Percentiles rank a stretch among this genome's conserved stretches.
phyloP scores from a whole-genome alignment of 345 rosid genomes.

The Gossypium arboreum region DNA sequence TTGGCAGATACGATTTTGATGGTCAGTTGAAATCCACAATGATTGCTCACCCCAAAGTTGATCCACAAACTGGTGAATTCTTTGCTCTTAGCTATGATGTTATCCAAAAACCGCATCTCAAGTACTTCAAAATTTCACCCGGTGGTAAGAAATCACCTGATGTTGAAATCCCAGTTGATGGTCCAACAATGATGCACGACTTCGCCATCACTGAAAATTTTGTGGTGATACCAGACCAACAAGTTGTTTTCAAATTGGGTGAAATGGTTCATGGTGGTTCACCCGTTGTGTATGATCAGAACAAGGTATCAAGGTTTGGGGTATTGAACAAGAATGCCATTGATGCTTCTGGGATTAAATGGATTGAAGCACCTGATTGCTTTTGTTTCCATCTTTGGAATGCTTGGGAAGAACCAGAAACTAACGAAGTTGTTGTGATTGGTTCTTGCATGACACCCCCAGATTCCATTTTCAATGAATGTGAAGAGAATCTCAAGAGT shows the following conservation, averaged over 20 bases:
- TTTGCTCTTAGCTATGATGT: conserved; percentile 84
- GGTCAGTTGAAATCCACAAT: conserved; percentile 60
- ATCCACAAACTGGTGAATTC: conserved; percentile 62
- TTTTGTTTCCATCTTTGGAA: conserved; percentile 96
- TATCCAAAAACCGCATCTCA: conserved; percentile 65
- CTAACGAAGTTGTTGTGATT: conserved; percentile 73
- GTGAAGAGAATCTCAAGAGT: conserved; percentile 66
- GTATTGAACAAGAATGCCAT: conserved; percentile 57
- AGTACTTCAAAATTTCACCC: conserved; percentile 65
- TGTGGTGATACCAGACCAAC: conserved; percentile 83
- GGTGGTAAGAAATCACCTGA: conserved; percentile 61
- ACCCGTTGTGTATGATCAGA: conserved; percentile 75
- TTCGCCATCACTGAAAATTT: conserved; percentile 74
- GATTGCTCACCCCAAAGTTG: conserved; percentile 94
- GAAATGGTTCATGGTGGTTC: conserved; percentile 85
- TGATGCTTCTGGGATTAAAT: conserved; percentile 38
- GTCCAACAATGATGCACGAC: conserved; percentile 90
- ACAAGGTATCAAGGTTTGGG: conserved; percentile 69
- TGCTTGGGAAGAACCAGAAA: conserved; percentile 90
- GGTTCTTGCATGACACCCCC: conserved; percentile 91
- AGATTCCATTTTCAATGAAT: conserved; percentile 83
- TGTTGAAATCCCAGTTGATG: conserved; percentile 57
- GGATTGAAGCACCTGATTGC: conserved; percentile 78
- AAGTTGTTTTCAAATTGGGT: conserved; percentile 72
- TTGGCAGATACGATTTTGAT: conserved; percentile 59